These are phyloP conservation scores for Mycosphaerelloides madeirae DNA, from an alignment of 2,329 filamentous ascomycete species.

Conservation along the genomic window DNA sequence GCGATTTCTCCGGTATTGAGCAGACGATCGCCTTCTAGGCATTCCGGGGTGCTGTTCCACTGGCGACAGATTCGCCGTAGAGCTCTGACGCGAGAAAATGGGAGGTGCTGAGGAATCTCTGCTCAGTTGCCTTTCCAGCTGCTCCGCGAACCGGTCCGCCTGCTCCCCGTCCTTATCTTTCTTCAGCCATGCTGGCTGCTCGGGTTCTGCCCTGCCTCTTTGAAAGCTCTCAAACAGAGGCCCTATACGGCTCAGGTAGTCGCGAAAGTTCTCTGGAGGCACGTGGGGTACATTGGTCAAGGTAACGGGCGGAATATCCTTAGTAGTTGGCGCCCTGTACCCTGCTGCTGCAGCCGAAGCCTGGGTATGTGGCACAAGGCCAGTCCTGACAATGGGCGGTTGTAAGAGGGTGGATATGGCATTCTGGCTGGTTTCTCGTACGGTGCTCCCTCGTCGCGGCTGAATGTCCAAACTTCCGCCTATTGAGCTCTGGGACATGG, in stretches of 20 bases:
- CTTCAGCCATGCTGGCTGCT: slow-evolving; percentile 48
- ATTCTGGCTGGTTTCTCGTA: slow-evolving; percentile 77
- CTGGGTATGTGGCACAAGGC: slow-evolving; percentile 72
- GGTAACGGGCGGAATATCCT: slow-evolving; percentile 89
- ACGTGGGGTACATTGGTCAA: slow-evolving; percentile 83
- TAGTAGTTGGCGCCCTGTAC: slow-evolving; percentile 69
- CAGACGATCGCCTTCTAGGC: slow-evolving; percentile 49
- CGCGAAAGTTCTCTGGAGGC: slow-evolving; percentile 71
- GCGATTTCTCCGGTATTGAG: slow-evolving; percentile 51
- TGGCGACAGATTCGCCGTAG: slow-evolving; percentile 40
- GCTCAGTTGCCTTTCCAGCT: slow-evolving; percentile 41
- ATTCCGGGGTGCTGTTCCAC: slow-evolving; percentile 41
- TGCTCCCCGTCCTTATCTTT: slow-evolving; percentile 42
- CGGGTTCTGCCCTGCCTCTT: slow-evolving; percentile 71
- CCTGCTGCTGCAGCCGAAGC: slow-evolving; percentile 60
- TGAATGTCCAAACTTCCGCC: slow-evolving; percentile 75
- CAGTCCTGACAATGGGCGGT: slow-evolving; percentile 82
- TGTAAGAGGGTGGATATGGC: slow-evolving; percentile 93
- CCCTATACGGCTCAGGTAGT: slow-evolving; percentile 81
- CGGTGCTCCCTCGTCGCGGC: slow-evolving; percentile 53
- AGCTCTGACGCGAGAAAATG: slow-evolving; percentile 37
- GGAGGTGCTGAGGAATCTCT: slow-evolving; percentile 31
- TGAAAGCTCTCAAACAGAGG: slow-evolving; percentile 84
- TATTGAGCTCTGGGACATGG: slow-evolving; percentile 71
- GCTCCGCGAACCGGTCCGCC: slow-evolving; percentile 47